Base-by-base conservation (phyloP, 2,329 filamentous ascomycete genomes). In the Ophiocordyceps australis region DNA sequence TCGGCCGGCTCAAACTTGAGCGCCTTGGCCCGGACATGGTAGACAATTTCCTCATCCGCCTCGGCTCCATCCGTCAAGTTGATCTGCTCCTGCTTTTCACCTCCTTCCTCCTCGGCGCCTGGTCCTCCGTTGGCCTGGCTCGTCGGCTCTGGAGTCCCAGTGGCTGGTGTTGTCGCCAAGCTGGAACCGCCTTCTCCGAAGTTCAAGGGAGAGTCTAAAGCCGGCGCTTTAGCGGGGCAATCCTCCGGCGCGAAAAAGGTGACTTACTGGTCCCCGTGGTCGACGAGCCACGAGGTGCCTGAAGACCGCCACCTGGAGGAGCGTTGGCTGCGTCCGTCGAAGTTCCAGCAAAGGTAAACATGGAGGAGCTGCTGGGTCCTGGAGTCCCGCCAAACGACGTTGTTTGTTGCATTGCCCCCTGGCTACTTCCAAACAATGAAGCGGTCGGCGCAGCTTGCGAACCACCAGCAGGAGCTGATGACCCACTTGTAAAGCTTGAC, bases 11-110 rank as follows among this genome's bases (percentile, higher is more conserved):
- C 50, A 38, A 70, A 67, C 44, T 75, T 74, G 34, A 74, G 51
- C 9, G 69, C 74, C 47, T 80, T 81, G 23, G 74, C 71, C 14
- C 73, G 67, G 10, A 76, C 62, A 42, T 86, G 74, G 44, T 77
- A 65, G 13, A 83, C 45, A 20, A 73, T 56, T 17, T 69, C 62
- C 45, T 89, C 80, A 30, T 80, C 64, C 43, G 78, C 73, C 45
- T 85, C 76, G 11, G 68, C 67, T 28, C 63, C 65, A 35, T 65
- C 59, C 27, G 72, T 72, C 38, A 86, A 61, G 42, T 75, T 74
- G 35, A 80, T 65, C 46, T 80, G 74, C 45, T 74, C 65, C 32
- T 79, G 63, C 42, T 64, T 61, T 41, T 66, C 66, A 32, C 57
- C 60, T 28, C 64, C 63, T 35, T 69, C 67, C 34, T 67, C 59